phyloP scores from a whole-genome alignment of 768 basidiomycete genomes.

The Auriscalpium microsporum region DNA sequence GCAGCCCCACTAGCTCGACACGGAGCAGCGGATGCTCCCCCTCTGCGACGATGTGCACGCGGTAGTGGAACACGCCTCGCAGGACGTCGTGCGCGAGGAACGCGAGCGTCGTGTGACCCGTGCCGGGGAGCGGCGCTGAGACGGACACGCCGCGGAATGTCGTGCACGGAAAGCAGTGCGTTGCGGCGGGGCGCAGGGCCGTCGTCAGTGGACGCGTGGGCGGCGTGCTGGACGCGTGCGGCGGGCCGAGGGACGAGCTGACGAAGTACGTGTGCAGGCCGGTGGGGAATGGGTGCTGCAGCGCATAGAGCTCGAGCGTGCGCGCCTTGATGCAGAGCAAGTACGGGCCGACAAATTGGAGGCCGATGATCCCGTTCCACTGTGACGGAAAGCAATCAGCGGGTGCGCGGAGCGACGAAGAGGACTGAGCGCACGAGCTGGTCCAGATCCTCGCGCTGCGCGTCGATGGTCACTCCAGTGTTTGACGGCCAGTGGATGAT shows the following conservation, averaged over 20 bases:
- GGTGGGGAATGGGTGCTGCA: slow-evolving; percentile 6
- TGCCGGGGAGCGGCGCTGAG: slow-evolving; percentile 22
- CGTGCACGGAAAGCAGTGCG: neutral
- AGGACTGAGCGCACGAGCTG: slow-evolving; percentile 22
- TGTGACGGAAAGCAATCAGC: slow-evolving; percentile 3
- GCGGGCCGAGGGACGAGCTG: neutral
- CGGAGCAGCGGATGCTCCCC: slow-evolving; percentile 24
- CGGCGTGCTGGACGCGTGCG: slow-evolving; percentile 26
- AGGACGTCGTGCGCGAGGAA: slow-evolving; percentile 35
- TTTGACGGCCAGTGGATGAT: slow-evolving; percentile 31
- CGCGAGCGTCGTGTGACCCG: slow-evolving; percentile 17
- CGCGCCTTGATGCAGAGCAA: slow-evolving; percentile 45
- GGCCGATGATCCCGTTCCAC: slow-evolving; percentile 36
- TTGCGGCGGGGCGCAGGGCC: slow-evolving; percentile 10
- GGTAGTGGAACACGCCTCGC: slow-evolving; percentile 45
- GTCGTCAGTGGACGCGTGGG: slow-evolving; percentile 20
- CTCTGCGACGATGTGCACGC: slow-evolving; percentile 1
- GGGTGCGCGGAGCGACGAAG: neutral
- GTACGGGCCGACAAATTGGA: slow-evolving; percentile 39
- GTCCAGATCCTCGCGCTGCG: slow-evolving; percentile 20
- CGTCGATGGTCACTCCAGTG: slow-evolving; percentile 17
- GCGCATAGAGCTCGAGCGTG: slow-evolving; percentile 39
- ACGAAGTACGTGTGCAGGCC: neutral
- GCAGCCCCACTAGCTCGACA: slow-evolving; percentile 35
- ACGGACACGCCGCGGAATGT: slow-evolving; percentile 28